These are phyloP conservation scores for Dipteronia dyeriana DNA, from an alignment of 345 rosid genomes.

Conservation along the genomic window DNA sequence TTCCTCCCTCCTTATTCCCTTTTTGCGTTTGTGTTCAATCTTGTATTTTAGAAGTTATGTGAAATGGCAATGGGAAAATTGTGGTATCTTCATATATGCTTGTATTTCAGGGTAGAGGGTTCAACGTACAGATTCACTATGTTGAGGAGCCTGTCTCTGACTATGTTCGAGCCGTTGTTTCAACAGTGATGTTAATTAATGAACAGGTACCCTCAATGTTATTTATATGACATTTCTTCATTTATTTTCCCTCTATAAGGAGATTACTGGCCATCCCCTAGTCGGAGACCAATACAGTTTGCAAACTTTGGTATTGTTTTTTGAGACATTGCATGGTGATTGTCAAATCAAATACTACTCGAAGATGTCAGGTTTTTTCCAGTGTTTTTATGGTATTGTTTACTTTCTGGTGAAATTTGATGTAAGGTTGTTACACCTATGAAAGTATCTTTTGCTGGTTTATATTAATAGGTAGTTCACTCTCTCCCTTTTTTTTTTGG, in stretches of 20 bases:
- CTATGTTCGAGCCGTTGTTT: constrained; percentile 73
- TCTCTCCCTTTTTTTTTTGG: too few species aligned
- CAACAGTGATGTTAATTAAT: constrained; percentile 73
- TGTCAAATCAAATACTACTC: background rate
- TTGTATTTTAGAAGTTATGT: background rate
- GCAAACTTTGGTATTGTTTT: constrained; percentile 9
- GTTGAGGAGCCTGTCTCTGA: constrained; percentile 89
- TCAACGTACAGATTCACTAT: constrained; percentile 76
- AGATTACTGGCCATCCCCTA: background rate
- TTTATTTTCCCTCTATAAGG: background rate
- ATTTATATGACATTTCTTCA: background rate
- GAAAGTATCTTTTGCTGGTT: background rate
- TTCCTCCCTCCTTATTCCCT: background rate
- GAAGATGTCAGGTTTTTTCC: background rate
- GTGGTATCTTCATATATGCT: constrained; percentile 13
- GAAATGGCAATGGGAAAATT: constrained; percentile 10
- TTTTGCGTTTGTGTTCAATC: background rate
- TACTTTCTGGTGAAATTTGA: background rate
- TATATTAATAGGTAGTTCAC: background rate
- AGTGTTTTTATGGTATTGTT: background rate
- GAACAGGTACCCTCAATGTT: constrained; percentile 57
- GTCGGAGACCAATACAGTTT: background rate
- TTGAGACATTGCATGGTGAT: background rate
- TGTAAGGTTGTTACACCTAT: background rate
- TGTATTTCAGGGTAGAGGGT: constrained; percentile 85